phyloP scores from a whole-genome alignment of 139 green algal genomes.

The Coelastrella sp. region DNA sequence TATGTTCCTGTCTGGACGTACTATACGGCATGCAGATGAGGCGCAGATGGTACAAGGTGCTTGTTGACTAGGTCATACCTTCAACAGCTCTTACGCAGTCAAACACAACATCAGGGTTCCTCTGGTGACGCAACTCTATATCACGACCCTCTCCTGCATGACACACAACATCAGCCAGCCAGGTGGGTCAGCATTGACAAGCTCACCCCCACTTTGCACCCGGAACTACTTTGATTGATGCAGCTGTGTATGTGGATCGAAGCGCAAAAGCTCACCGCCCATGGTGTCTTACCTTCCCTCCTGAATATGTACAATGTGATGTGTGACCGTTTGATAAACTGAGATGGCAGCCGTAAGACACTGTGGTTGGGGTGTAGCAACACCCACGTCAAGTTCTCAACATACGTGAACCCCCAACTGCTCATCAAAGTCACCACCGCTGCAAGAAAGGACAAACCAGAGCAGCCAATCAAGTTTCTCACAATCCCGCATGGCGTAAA shows the following conservation, averaged over 20 bases:
- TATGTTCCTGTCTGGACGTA: too few species aligned
- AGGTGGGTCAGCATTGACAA: not conserved
- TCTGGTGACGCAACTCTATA: constrained; percentile 94
- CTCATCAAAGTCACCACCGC: constrained; percentile 51
- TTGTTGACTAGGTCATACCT: too few species aligned
- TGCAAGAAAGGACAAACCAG: constrained; percentile 46
- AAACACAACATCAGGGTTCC: constrained; percentile 90
- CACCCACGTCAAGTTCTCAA: constrained; percentile 97
- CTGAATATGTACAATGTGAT: constrained; percentile 94
- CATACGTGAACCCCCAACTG: constrained; percentile 79
- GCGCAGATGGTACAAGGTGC: too few species aligned
- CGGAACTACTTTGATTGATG: too few species aligned
- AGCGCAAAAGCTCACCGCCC: not conserved
- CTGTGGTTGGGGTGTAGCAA: constrained; percentile 77
- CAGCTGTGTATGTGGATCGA: too few species aligned
- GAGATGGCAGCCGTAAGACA: constrained; percentile 56
- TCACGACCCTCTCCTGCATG: constrained; percentile 74
- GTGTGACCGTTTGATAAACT: constrained; percentile 68
- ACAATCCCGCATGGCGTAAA: too few species aligned
- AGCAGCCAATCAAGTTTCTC: too few species aligned
- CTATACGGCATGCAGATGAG: too few species aligned
- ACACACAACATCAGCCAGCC: constrained; percentile 6
- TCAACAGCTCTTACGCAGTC: constrained; percentile 70
- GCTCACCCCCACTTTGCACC: not conserved
- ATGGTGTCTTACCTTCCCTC: constrained; percentile 63